Base-by-base conservation (phyloP, 2,329 filamentous ascomycete species). In the Fusarium sp. region DNA sequence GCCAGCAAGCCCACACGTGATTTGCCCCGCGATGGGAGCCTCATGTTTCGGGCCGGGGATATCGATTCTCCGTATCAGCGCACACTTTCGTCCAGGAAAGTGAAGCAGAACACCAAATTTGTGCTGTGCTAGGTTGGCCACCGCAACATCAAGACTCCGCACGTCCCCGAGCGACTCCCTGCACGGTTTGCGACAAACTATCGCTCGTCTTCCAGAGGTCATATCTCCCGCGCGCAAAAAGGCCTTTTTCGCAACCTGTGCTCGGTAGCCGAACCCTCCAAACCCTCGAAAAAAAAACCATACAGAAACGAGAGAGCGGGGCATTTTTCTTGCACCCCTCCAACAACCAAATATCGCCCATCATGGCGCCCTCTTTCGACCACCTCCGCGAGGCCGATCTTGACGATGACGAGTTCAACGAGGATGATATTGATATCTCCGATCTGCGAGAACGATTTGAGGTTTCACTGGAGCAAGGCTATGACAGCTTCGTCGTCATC, bases 401-500 rank as follows among this genome's bases (percentile, higher is more conserved):
- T 80, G 88, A 91, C 76, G 88, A 90, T 72, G 93, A 96, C 76
- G 91, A 94, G 78, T 91, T 91, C 79, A 94, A 97, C 79, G 91
- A 96, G 82, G 91, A 94, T 77, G 94, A 97, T 79, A 91, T 98
- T 80, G 95, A 98, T 80, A 93, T 97, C 80, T 95, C 93, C 74
- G 95, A 99, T 82, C 87, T 99, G 72, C 88, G 90, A 79, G 94
- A 96, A 80, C 93, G 96, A 81, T 97, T 94, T 79, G 94, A 98
- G 82, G 94, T 98, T 67, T 93, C 95, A 78, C 86, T 98, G 70
- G 96, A 99, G 80, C 93, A 97, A 80, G 96, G 96, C 60, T 91
- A 97, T 75, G 96, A 99, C 79, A 91, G 94, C 69, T 99, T 99
- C 77, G 92, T 99, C 70, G 94, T 98, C 66, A 88, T 98, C 78